Base-by-base conservation (phyloP, 352 stramenopile species). In the Pythium pyrilobum region DNA sequence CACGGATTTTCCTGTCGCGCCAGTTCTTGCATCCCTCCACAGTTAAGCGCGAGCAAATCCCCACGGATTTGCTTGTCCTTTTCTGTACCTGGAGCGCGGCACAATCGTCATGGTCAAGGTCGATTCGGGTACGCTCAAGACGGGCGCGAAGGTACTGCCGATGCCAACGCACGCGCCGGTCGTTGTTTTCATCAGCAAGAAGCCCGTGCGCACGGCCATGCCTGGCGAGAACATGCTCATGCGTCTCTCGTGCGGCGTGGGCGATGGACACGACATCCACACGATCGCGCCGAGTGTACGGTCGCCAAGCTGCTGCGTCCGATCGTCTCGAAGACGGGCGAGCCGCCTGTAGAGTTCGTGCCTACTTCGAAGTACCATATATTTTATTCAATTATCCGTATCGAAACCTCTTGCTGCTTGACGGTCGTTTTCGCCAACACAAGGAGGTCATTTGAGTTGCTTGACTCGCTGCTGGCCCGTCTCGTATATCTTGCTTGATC, bases 101-200 rank as follows among this genome's bases (percentile, higher is more conserved):
- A 98, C 92, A 5, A 96, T 99, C 43, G 87, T 89, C 32, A 92
- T 99, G 74, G 97, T 96, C 48, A 99, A 99, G 74, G 96, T 99
- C 33, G 97, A 99, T 72, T 94, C 87, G 47, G 97, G 96, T 38
- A 81, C 96, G 31, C 61, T 99, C 32, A 79, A 79, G 48, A 87
- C 81, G 31, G 97, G 96, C 32, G 77, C 96, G 67, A 97, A 97
- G 67, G 75, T 99, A 21, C 81, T 85, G 47, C 57, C 99, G 24
- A 98, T 98, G 95, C 97, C 97, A 0, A 98, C 91, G 37, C 81
- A 80, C 36, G 67, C 71, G 9, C 63, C 64, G 16, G 70, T 71
- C 24, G 58, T 87, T 25, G 72, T 90, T 23, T 90, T 88, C 56
- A 95, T 96, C 48, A 98, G 98, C 62, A 92, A 98, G 40, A 81